A percentile compares a stretch with the other conserved stretches of the same genome.
phyloP scores from a whole-genome alignment of 179 eudicot genomes.

The Heliamphora pulchella region DNA sequence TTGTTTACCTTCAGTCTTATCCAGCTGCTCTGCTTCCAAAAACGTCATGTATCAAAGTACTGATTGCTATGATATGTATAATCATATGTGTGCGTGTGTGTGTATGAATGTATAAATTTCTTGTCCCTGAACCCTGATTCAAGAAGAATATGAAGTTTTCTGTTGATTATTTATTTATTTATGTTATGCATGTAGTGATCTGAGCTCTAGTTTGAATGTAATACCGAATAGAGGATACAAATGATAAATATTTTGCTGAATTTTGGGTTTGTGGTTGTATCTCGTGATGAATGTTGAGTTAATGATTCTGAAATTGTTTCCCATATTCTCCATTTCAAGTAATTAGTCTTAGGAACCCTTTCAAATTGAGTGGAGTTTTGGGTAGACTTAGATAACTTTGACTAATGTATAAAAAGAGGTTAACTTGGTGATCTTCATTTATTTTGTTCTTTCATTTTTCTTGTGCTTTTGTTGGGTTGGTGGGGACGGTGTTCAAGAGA shows the following conservation, averaged over 20 bases:
- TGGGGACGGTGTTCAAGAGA: conserved; percentile 6
- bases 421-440: neutral
- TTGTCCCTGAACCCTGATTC: neutral
- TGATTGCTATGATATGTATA: too few relatives aligned
- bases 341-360: neutral
- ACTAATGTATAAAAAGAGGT: neutral
- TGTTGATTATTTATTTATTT: neutral
- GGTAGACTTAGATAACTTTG: neutral
- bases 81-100: too few relatives aligned
- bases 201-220: neutral
- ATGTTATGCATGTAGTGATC: conserved; percentile 2
- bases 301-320: neutral
- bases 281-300: neutral
- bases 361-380: neutral
- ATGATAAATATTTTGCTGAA: neutral
- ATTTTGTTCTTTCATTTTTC: neutral
- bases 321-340: neutral
- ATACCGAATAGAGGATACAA: neutral
- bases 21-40: conserved; percentile 11
- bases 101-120: neutral
- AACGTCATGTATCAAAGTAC: neutral
- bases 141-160: neutral
- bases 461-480: neutral
- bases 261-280: neutral
- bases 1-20: neutral